These are phyloP conservation scores for Tausonia pullulans DNA, from an alignment of 1,284 basidiomycete genomes.

Conservation along the genomic window DNA sequence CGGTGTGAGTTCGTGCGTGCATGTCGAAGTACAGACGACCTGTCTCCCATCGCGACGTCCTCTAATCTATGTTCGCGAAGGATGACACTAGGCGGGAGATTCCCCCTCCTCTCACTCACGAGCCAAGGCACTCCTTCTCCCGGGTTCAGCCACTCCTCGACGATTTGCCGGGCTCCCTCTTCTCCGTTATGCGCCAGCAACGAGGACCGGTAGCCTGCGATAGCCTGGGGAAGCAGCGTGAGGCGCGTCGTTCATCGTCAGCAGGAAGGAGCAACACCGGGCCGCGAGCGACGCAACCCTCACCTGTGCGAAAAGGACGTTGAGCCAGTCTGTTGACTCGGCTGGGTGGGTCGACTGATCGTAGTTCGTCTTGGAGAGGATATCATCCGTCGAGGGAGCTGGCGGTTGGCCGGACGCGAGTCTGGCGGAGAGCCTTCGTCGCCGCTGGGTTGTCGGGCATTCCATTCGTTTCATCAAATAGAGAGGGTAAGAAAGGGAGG, in stretches of 20 bases:
- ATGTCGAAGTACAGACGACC: constrained; percentile 1
- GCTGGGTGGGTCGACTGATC: constrained; percentile 42
- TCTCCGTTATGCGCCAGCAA: constrained; percentile 34
- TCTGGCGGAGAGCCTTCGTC: constrained; percentile 1
- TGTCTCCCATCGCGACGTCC: too few species aligned
- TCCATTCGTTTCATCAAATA: not conserved
- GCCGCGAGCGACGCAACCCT: constrained; percentile 20
- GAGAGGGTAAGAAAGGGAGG: not conserved
- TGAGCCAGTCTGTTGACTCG: constrained; percentile 46
- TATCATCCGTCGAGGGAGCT: constrained; percentile 28
- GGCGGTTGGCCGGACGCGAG: constrained; percentile 31
- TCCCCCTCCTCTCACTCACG: constrained; percentile 19
- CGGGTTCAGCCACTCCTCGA: constrained; percentile 36
- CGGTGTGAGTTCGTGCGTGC: not conserved
- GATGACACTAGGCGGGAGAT: too few species aligned
- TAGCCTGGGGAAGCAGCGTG: constrained; percentile 22
- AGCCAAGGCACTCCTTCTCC: constrained; percentile 28
- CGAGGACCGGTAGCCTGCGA: constrained; percentile 36
- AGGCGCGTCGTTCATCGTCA: constrained; percentile 11
- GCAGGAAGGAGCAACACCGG: constrained; percentile 22
- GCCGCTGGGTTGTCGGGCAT: constrained; percentile 21
- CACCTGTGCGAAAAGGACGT: constrained; percentile 44
- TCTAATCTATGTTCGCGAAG: not conserved
- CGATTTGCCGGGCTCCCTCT: constrained; percentile 34
- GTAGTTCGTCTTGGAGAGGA: constrained; percentile 41